Evolutionary conservation across 768 basidiomycete species (phyloP), one percentile per base, ranked within the genome.

Genomic region (Obba rivulosa): DNA sequence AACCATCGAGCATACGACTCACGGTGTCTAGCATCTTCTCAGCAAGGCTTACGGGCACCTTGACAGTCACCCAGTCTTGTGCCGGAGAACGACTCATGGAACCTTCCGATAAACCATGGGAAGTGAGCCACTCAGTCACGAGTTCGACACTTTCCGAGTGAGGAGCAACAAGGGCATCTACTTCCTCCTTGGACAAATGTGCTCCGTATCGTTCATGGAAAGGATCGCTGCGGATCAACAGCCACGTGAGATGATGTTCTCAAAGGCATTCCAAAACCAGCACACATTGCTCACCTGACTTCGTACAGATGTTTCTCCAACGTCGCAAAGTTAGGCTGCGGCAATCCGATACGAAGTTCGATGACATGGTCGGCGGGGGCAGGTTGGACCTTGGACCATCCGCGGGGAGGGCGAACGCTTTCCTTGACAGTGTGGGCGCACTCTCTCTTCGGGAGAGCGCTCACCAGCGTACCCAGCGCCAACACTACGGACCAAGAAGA

Each of bases 21-120:
- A 85, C 84, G 40, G 87, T 83, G 57, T 79, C 68, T n/a, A 89
- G 72, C 78, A 89, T 81, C 54, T 77, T 66, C 62, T 89, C 86
- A 0, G 80, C 85, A 21, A 80, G 52, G 28, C 66, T 56, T 39
- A 89, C 71, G 0, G 84, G 76, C 7, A 86, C 66, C 11, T 63
- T 77, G 35, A 86, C 60, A 5, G 71, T 78, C 11, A 87, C 67
- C 86, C 85, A 89, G 52, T 87, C 86, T 41, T 76, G 73, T 0
- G 85, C 83, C 2, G 81, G 73, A 10, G 85, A 84, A 8, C 79
- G 77, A 36, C 65, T 52, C 18, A 80, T 54, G 47, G 76, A 70
- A 35, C 69, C 60, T 38, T 77, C 75, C 14, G 57, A 51, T 22
- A 87, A 64, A 25, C 80, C 83, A 49, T 83, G 72, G 2, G 69